phyloP scores from a whole-genome alignment of 2,329 filamentous ascomycete species.

The Stagonosporopsis rhizophila region DNA sequence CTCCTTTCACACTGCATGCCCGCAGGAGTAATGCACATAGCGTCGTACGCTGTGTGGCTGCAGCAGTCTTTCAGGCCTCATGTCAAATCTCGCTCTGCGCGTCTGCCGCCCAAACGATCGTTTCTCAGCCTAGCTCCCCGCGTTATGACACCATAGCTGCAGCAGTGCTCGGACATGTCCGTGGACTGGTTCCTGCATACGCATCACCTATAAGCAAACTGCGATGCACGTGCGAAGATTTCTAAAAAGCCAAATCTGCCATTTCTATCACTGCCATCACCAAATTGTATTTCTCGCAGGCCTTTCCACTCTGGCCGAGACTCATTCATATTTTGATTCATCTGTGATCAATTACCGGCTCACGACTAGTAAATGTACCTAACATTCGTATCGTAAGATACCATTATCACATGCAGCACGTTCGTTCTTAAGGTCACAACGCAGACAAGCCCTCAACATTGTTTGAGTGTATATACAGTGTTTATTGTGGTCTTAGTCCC shows the following conservation, averaged over 20 bases:
- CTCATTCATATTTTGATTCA: too few species aligned
- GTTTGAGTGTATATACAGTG: conserved; percentile 15
- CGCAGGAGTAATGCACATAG: not conserved
- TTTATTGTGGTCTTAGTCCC: conserved; percentile 8
- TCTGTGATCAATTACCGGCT: too few species aligned
- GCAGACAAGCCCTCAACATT: not conserved
- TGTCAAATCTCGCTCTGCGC: conserved; percentile 19
- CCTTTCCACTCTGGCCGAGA: too few species aligned
- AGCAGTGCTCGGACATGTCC: conserved; percentile 16
- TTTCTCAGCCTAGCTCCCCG: conserved; percentile 29
- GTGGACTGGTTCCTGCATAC: conserved; percentile 12
- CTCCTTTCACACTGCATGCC: conserved; percentile 17
- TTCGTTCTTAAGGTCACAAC: not conserved
- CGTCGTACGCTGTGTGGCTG: conserved; percentile 16
- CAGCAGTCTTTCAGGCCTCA: conserved; percentile 1
- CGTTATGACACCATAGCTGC: conserved; percentile 30
- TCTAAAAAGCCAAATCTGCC: too few species aligned
- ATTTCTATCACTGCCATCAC: too few species aligned
- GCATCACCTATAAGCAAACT: not conserved
- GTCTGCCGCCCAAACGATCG: conserved; percentile 10
- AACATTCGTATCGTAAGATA: not conserved
- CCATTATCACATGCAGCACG: not conserved
- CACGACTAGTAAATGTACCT: too few species aligned
- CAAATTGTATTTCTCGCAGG: too few species aligned
- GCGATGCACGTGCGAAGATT: too few species aligned